Evolutionary conservation across 2,329 filamentous ascomycete genomes (phyloP), one percentile per base, ranked within the genome.

Genomic region (Exophiala viscosa): DNA sequence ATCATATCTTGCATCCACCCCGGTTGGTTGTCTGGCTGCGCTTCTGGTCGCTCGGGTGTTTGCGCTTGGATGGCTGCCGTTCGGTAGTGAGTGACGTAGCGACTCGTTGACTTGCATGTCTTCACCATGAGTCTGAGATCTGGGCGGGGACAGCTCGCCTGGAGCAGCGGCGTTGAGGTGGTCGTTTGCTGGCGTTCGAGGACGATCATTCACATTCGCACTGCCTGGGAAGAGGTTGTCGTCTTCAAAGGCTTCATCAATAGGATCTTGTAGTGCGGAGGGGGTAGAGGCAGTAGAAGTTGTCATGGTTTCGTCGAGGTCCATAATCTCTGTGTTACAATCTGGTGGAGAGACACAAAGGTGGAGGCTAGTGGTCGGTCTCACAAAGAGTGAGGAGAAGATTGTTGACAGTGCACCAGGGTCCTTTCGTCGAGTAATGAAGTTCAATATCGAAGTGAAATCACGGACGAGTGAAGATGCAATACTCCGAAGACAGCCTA

Each of bases 111-210:
- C 23, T 34, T 42, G 40, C n/a, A 15, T 13, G 23, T 49, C 43
- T 9, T 57, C 23, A n/a, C 20, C n/a, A 5, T 44, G 48, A 45
- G 51, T 34, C 45, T 60, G 59, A 1, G 61, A 63, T 23, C 56
- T 50, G 7, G 62, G 62, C 9, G 62, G 62, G 4, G 62, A 64
- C 2, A 64, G 61, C 48, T 64, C 62, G 35, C 62, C 62, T 2
- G 60, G 62, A 8, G 60, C 62, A n/a, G 59, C 52, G 18, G 62
- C 62, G 39, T 62, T 64, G 36, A 64, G 55, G 41, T 62, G 62
- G 52, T 62, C 58, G 43, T 63, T 63, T 34, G 58, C 54, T 35
- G 62, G 62, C 7, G 58, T 60, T 23, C 44, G 41, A 10, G 61
- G 44, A 20, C 48, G 49, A 14, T 54, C 47, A 33, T 36, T 47